Percentiles rank a stretch among this genome's conserved stretches.
Evolutionary conservation across 129 eudicot species (phyloP).

Genomic region (Pittosporum tobira): DNA sequence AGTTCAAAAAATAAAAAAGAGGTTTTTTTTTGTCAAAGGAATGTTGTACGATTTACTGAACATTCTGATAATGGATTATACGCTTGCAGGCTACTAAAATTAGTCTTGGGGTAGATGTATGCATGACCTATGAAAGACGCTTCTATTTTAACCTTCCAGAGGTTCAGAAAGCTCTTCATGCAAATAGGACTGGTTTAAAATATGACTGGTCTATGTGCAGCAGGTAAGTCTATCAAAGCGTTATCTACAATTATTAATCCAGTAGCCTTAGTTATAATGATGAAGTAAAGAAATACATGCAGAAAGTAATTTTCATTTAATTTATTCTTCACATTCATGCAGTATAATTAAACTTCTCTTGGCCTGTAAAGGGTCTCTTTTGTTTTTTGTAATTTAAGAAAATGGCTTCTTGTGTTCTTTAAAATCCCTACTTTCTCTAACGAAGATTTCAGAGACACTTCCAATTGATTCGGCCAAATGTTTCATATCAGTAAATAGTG

Average conservation of each 20-base stretch:
- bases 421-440: no score
- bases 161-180: constrained; percentile 95
- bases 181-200: constrained; percentile 72
- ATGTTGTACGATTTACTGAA: background rate
- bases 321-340: background rate
- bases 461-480: no score
- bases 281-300: background rate
- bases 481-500: no score
- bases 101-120: constrained; percentile 80
- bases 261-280: background rate
- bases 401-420: background rate
- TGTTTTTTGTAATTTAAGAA: no score
- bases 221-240: constrained; percentile 33
- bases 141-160: constrained; percentile 89
- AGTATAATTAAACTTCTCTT: no score
- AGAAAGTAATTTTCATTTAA: background rate
- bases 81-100: constrained; percentile 72
- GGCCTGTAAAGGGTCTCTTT: no score
- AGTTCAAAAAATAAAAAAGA: no score
- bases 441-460: no score
- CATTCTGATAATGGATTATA: background rate
- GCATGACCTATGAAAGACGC: constrained; percentile 69
- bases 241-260: background rate
- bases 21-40: no score
- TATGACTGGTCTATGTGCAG: constrained; percentile 96